phyloP scores from a whole-genome alignment of 495 filamentous ascomycete species.

The Rhypophila decipiens region DNA sequence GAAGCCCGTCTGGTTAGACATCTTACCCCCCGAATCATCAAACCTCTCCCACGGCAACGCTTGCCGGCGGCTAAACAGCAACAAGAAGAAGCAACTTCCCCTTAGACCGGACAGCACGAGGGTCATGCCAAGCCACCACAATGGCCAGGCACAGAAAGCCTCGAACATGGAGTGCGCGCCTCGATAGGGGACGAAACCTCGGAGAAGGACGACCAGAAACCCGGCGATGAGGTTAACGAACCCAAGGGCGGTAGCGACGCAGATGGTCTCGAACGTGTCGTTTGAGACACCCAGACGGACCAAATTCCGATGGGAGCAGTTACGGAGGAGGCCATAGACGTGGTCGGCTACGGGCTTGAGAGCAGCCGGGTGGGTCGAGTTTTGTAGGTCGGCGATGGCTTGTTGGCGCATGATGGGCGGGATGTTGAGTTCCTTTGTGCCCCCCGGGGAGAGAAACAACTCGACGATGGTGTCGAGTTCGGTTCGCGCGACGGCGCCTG shows the following conservation, averaged over 20 bases:
- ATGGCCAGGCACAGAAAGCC: conserved; percentile 31
- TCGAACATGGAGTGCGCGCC: conserved; percentile 29
- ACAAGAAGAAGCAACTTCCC: conserved; percentile 36
- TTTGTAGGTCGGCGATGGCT: conserved; percentile 21
- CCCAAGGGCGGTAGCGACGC: conserved; percentile 33
- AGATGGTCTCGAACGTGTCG: conserved; percentile 38
- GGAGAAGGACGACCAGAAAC: conserved; percentile 26
- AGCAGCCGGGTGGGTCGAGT: conserved; percentile 19
- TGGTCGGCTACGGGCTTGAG: conserved; percentile 35
- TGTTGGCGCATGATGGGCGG: conserved; percentile 25
- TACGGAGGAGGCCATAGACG: conserved; percentile 38
- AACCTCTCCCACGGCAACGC: conserved; percentile 36
- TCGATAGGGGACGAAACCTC: conserved; percentile 25
- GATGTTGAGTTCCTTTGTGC: conserved; percentile 37
- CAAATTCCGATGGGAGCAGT: conserved; percentile 47
- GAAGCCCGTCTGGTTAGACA: conserved; percentile 7
- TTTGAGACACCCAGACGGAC: conserved; percentile 40
- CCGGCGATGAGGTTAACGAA: conserved; percentile 25
- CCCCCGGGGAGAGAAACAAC: conserved; percentile 29
- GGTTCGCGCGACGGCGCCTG: conserved; percentile 10
- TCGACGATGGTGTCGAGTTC: conserved; percentile 31
- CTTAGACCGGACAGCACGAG: conserved; percentile 30
- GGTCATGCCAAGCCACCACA: conserved; percentile 33
- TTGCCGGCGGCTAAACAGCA: conserved; percentile 35
- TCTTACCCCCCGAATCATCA: conserved; percentile 19